phyloP scores from a whole-genome alignment of 768 basidiomycete species.

The Hygrocybe punicea region DNA sequence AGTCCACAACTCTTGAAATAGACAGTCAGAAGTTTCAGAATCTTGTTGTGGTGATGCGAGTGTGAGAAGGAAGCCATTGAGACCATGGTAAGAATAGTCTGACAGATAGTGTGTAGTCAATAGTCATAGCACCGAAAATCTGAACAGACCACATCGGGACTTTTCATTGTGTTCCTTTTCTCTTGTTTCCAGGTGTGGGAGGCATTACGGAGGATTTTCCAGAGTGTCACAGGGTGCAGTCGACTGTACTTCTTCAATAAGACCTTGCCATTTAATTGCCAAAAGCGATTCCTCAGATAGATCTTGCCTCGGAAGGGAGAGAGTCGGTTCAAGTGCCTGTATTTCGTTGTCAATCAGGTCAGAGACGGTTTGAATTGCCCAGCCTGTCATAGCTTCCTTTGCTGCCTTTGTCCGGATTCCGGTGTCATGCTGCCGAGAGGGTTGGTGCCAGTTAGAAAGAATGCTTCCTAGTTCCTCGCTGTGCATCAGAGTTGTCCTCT shows the following conservation, averaged over 20 bases:
- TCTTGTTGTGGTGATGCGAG: slow-evolving; percentile 21
- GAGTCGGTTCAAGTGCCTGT: slow-evolving; percentile 1
- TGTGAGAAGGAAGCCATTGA: slow-evolving; percentile 28
- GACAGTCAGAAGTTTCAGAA: slow-evolving; percentile 33
- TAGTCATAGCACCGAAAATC: neutral
- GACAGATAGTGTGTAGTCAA: neutral
- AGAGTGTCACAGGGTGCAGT: slow-evolving; percentile 14
- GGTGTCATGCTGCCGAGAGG: slow-evolving; percentile 20
- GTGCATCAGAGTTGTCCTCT: slow-evolving; percentile 21
- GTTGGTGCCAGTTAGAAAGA: slow-evolving; percentile 26
- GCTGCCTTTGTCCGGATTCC: slow-evolving; percentile 19
- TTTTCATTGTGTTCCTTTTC: slow-evolving; percentile 15
- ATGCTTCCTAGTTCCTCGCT: slow-evolving; percentile 24
- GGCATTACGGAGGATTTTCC: slow-evolving; percentile 11
- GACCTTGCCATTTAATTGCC: slow-evolving; percentile 7
- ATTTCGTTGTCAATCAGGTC: slow-evolving; percentile 16
- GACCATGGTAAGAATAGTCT: slow-evolving; percentile 27
- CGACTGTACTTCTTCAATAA: slow-evolving; percentile 8
- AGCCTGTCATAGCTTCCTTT: slow-evolving; percentile 17
- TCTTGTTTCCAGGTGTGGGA: slow-evolving; percentile 12
- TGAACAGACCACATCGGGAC: slow-evolving; percentile 21
- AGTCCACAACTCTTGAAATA: slow-evolving; percentile 40
- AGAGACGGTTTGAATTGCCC: slow-evolving; percentile 17
- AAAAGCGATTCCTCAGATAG: slow-evolving; percentile 19
- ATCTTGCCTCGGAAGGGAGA: slow-evolving; percentile 10